A percentile compares a stretch with the other conserved stretches of the same genome.
These are phyloP conservation scores for Lepidium africanum DNA, from an alignment of 345 rosid genomes.

Conservation along the genomic window DNA sequence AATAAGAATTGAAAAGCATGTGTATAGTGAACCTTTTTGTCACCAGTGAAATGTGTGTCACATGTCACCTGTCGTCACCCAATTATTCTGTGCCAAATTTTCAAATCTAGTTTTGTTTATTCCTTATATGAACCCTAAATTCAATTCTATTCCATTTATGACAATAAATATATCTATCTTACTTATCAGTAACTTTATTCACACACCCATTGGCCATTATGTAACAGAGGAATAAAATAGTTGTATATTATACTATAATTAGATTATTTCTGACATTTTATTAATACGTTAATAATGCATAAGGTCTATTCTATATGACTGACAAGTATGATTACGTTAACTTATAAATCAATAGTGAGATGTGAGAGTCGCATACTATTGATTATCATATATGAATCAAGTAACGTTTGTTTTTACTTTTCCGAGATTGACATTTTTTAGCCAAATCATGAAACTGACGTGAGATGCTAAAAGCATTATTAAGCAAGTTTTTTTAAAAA, in stretches of 20 bases:
- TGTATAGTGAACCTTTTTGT: constrained; percentile 2
- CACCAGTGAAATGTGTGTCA: constrained; percentile 25
- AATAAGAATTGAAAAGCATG: constrained; percentile 8
- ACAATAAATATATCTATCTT: background rate
- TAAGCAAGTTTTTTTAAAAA: background rate
- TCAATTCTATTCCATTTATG: background rate
- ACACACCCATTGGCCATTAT: constrained; percentile 12
- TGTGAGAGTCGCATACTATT: no score
- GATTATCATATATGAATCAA: no score
- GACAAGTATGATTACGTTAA: background rate
- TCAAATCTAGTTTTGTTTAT: background rate
- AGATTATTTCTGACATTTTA: background rate
- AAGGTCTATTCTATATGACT: background rate
- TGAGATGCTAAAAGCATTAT: background rate
- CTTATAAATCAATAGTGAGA: background rate
- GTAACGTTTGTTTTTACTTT: background rate
- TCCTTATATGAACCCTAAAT: constrained; percentile 9
- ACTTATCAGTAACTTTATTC: constrained; percentile 4
- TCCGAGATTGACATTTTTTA: background rate
- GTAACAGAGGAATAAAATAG: background rate
- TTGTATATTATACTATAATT: background rate
- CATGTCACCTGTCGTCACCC: constrained; percentile 24
- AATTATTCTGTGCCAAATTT: constrained; percentile 20
- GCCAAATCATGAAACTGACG: background rate
- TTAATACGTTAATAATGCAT: background rate